Percentiles rank a stretch among this genome's conserved stretches.
These are phyloP conservation scores for Magnolia changhungtana DNA, from an alignment of 164 flowering plant genomes.

Conservation along the genomic window DNA sequence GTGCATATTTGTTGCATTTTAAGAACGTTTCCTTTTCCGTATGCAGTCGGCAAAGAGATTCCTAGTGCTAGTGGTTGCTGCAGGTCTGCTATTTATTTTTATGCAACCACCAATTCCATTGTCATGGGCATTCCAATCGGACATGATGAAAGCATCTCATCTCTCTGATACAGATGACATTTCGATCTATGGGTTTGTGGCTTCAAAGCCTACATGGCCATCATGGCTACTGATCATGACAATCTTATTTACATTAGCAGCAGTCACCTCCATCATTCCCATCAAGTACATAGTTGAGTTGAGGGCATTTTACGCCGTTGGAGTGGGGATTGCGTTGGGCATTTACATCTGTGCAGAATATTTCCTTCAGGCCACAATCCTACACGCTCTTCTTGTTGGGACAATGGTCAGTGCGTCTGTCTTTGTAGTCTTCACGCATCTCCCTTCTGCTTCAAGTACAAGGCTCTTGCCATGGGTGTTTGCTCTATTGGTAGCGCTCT, in stretches of 20 bases:
- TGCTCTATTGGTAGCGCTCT: constrained; percentile 91
- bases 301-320: constrained; percentile 72
- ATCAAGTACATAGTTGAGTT: constrained; percentile 84
- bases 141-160: constrained; percentile 74
- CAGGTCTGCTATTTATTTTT: constrained; percentile 72
- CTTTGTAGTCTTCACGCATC: constrained; percentile 86
- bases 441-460: constrained; percentile 95
- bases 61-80: constrained; percentile 78
- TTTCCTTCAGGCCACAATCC: constrained; percentile 68
- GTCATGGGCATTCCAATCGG: constrained; percentile 81
- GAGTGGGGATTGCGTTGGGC: constrained; percentile 83
- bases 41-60: constrained; percentile 90
- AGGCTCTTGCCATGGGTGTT: constrained; percentile 89
- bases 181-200: constrained; percentile 83
- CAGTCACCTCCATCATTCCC: constrained; percentile 78
- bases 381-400: constrained; percentile 71
- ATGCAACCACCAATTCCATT: constrained; percentile 90
- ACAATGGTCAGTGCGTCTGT: constrained; percentile 81
- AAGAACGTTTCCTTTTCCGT: not conserved
- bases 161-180: constrained; percentile 76
- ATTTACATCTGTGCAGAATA: constrained; percentile 86
- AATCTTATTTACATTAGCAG: constrained; percentile 76
- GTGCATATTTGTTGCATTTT: not conserved
- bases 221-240: constrained; percentile 91
- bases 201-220: constrained; percentile 92